Evolutionary conservation across 129 eudicot genomes (phyloP).

Genomic region (Chrysanthemum makinoi): DNA sequence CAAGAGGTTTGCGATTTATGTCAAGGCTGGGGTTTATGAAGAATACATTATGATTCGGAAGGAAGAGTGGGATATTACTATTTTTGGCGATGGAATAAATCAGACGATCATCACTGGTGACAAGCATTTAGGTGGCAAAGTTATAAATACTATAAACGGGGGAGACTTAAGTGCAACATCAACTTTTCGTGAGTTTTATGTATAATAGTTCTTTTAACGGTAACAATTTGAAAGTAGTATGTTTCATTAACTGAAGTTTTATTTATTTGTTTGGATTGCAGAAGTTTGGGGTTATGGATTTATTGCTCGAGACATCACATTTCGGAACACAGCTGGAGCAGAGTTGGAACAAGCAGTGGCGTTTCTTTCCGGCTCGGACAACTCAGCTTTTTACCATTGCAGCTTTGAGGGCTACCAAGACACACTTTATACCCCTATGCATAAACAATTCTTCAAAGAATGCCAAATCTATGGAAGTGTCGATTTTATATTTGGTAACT

Average conservation of each 20-base stretch:
- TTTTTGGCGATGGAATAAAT: constrained; percentile 68
- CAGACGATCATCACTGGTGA: constrained; percentile 53
- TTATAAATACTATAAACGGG: too few relatives aligned
- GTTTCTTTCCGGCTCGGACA: constrained; percentile 27
- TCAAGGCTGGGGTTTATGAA: constrained; percentile 59
- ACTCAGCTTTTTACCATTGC: constrained; percentile 27
- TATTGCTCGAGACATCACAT: constrained; percentile 30
- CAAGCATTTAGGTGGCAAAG: constrained; percentile 14
- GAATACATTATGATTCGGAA: constrained; percentile 39
- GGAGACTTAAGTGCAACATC: constrained; percentile 13
- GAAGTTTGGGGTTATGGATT: constrained; percentile 34
- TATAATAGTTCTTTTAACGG: too few relatives aligned
- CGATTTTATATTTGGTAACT: constrained; percentile 34
- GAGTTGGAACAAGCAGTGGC: constrained; percentile 30
- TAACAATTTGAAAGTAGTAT: too few relatives aligned
- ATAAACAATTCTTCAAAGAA: constrained; percentile 31
- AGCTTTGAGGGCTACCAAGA: constrained; percentile 33
- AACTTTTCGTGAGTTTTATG: constrained; percentile 24
- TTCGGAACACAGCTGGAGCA: constrained; percentile 37
- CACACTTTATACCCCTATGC: constrained; percentile 21
- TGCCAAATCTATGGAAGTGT: constrained; percentile 31
- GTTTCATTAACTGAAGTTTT: too few relatives aligned
- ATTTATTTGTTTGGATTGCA: background rate
- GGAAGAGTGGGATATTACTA: constrained; percentile 27
- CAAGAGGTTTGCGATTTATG: constrained; percentile 46